phyloP scores from a whole-genome alignment of 176 grass and related monocot genomes.

The Cocos nucifera region DNA sequence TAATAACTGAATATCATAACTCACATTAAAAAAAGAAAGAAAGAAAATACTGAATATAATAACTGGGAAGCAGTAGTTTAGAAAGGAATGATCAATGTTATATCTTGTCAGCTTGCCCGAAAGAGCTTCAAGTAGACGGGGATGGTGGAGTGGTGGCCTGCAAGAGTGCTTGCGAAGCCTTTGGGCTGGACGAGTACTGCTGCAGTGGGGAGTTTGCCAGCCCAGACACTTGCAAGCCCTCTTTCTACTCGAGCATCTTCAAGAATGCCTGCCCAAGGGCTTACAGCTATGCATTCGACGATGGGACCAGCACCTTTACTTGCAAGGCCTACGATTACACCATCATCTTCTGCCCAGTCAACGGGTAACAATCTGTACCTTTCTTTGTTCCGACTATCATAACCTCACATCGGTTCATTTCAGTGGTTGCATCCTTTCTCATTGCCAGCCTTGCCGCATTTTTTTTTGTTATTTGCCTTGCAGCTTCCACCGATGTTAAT shows the following conservation, averaged over 20 bases:
- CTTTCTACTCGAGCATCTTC: constrained; percentile 64
- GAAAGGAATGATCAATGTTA: no score
- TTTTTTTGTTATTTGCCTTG: no score
- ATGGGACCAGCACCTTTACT: constrained; percentile 73
- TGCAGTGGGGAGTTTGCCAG: constrained; percentile 82
- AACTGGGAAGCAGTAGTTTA: no score
- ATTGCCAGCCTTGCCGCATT: no score
- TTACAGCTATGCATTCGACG: constrained; percentile 92
- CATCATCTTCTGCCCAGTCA: constrained; percentile 69
- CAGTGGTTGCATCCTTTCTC: no score
- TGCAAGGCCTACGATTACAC: constrained; percentile 62
- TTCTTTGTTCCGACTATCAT: no score
- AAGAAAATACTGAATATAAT: no score
- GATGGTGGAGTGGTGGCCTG: constrained; percentile 55
- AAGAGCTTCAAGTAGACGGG: constrained; percentile 63
- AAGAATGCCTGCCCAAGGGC: constrained; percentile 76
- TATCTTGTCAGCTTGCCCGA: constrained; percentile 42
- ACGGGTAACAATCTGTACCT: constrained; percentile 14
- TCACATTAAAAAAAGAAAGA: no score
- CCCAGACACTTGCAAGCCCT: constrained; percentile 54
- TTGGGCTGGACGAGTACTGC: constrained; percentile 73
- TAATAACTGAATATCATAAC: not conserved
- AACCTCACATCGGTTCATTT: no score
- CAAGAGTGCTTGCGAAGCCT: constrained; percentile 81
- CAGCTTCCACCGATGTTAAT: no score